These are phyloP conservation scores for Secale cereale DNA, from an alignment of 176 grass and related monocot species.

Conservation along the genomic window DNA sequence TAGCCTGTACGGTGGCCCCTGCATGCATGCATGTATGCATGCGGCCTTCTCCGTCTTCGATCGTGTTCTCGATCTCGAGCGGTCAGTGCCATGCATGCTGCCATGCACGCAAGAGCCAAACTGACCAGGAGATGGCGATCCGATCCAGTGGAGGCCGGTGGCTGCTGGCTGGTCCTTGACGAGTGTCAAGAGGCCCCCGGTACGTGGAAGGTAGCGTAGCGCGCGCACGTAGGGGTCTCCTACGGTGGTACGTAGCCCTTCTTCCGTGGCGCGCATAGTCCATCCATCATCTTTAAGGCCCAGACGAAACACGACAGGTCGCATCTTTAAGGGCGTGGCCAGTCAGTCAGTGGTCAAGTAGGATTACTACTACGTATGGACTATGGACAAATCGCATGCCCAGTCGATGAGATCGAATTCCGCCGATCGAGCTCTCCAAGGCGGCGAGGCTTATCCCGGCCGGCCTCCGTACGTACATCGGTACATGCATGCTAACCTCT, in stretches of 20 bases:
- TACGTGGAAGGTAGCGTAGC: not conserved
- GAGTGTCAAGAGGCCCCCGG: not conserved
- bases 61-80: not conserved
- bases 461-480: not conserved
- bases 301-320: no score
- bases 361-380: not conserved
- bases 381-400: not conserved
- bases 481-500: not conserved
- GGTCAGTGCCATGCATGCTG: not conserved
- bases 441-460: slow-evolving; percentile 5
- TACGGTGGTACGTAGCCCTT: not conserved
- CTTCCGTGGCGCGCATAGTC: not conserved
- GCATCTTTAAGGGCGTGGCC: not conserved
- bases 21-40: not conserved
- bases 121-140: not conserved
- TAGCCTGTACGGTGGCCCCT: no score
- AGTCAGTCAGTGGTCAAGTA: not conserved
- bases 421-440: not conserved
- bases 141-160: not conserved
- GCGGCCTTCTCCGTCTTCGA: not conserved
- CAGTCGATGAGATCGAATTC: not conserved
- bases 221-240: not conserved
- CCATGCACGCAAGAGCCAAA: not conserved
- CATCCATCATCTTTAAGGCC: not conserved
- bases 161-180: not conserved